These are phyloP conservation scores for Conringia planisiliqua DNA, from an alignment of 345 rosid genomes.

Conservation along the genomic window DNA sequence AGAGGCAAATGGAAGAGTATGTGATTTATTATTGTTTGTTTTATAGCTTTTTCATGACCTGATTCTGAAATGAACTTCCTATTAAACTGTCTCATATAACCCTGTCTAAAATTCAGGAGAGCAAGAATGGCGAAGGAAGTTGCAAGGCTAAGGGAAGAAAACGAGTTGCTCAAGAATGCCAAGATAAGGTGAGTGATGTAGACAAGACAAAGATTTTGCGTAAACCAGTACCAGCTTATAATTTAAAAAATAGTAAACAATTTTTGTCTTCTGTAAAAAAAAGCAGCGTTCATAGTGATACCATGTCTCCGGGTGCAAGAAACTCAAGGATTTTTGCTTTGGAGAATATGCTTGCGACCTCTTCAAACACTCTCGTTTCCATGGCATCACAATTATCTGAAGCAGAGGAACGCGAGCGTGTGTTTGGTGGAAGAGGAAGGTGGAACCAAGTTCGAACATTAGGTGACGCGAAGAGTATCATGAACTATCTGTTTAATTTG, in stretches of 20 bases:
- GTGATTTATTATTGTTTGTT: constrained; percentile 31
- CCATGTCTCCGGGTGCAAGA: constrained; percentile 96
- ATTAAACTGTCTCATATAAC: constrained; percentile 5
- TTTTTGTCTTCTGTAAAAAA: constrained; percentile 9
- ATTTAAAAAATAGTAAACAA: constrained; percentile 6
- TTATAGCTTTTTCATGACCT: constrained; percentile 6
- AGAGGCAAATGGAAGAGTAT: constrained; percentile 92
- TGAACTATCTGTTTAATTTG: constrained; percentile 79
- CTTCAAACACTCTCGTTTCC: constrained; percentile 80
- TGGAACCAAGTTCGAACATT: constrained; percentile 96
- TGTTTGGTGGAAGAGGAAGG: constrained; percentile 87
- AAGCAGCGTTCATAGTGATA: constrained; percentile 53
- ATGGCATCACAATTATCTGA: constrained; percentile 99
- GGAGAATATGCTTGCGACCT: constrained; percentile 90
- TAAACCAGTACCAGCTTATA: not conserved
- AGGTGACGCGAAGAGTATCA: constrained; percentile 76
- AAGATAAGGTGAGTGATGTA: constrained; percentile 51
- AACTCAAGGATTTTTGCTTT: constrained; percentile 91
- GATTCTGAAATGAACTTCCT: not conserved
- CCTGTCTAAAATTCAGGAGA: constrained; percentile 54
- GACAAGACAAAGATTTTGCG: not conserved
- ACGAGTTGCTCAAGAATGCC: constrained; percentile 48
- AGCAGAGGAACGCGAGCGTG: constrained; percentile 94
- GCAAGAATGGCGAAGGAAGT: constrained; percentile 84
- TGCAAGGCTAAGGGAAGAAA: constrained; percentile 82